Base-by-base conservation (phyloP, 495 filamentous ascomycete species). In the Daldinia childiae region DNA sequence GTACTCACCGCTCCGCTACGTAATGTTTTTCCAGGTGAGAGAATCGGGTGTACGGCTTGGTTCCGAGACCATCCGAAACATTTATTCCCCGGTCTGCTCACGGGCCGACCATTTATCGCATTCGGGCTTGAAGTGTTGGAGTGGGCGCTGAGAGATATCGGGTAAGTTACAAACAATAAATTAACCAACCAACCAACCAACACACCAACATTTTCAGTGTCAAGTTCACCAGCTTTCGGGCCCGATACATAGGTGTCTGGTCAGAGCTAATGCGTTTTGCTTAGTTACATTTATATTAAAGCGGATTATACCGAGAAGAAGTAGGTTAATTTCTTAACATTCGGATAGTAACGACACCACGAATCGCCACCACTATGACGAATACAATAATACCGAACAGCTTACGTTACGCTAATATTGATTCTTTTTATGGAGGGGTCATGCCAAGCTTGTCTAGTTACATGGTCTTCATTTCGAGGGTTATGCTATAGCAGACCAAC, bases 21-120 rank as follows among this genome's bases (percentile, higher is more conserved):
- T 48, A 48, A 48, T 48, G 43, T 24, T 48, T 45, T 48, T 24
- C 19, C 9, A 48, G 17, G 43, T 48, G 19, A 48, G 43, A 48
- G 43, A 48, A 24, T 2, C 17, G 15, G 43, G 43, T 15, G 15
- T 41, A 2, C 39, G 39, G 39, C 39, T 41, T 48, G 43, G 17
- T 48, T 48, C 43, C 43, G 43, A 48, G 43, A 11, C 17, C 43
- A 48, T 48, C 43, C 43, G 43, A 48, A 48, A 48, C 43, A 21
- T 24, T 24, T 48, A 21, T 48, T 48, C 43, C 43, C 43, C 43
- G 43, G 43, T 48, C 9, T 48, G 43, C 43, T 48, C 43, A 24
- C 43, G 43, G 43, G 43, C 43, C 43, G 43, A 48, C 43, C 43
- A 21, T 48, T 12, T 48, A 24, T 24, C 19, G 43, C 43, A 48